phyloP scores from a whole-genome alignment of 768 basidiomycete genomes.

The Terana coerulea region DNA sequence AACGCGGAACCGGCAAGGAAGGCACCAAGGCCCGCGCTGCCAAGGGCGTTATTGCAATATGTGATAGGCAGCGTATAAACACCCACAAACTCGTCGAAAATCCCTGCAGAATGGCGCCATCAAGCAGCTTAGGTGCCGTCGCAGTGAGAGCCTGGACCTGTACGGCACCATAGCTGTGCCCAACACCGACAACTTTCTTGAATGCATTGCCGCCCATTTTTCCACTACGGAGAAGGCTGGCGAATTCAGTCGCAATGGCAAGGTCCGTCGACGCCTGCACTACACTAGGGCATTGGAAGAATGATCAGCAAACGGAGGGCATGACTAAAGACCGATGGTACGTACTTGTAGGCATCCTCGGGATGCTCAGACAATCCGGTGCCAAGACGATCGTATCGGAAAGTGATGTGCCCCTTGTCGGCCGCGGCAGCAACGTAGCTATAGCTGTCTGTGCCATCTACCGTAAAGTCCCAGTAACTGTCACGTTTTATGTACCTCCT shows the following conservation, averaged over 20 bases:
- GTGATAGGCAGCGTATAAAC: too few species aligned
- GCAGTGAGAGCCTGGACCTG: not conserved
- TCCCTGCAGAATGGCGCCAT: not conserved
- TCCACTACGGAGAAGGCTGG: not conserved
- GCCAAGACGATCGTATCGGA: not conserved
- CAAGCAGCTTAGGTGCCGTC: not conserved
- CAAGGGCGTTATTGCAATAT: too few species aligned
- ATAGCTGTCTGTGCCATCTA: not conserved
- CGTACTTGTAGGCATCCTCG: constrained; percentile 1
- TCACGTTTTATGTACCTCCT: not conserved
- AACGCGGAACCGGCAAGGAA: too few species aligned
- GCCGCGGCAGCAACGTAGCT: not conserved
- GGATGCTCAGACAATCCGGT: constrained; percentile 1
- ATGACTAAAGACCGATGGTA: too few species aligned
- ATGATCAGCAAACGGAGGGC: too few species aligned
- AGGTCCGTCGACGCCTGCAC: not conserved
- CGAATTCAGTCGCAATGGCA: not conserved
- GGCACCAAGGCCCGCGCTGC: too few species aligned
- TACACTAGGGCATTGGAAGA: too few species aligned
- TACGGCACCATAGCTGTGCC: not conserved
- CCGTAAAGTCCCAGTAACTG: constrained; percentile 4
- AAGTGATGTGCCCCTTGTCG: not conserved
- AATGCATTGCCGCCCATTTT: not conserved
- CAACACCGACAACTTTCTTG: not conserved
- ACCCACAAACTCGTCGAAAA: not conserved